Percentiles rank a stretch among this genome's conserved stretches.
Conservation (phyloP, 108 stramenopile species). For the Fragilaria crotonensis region DNA sequence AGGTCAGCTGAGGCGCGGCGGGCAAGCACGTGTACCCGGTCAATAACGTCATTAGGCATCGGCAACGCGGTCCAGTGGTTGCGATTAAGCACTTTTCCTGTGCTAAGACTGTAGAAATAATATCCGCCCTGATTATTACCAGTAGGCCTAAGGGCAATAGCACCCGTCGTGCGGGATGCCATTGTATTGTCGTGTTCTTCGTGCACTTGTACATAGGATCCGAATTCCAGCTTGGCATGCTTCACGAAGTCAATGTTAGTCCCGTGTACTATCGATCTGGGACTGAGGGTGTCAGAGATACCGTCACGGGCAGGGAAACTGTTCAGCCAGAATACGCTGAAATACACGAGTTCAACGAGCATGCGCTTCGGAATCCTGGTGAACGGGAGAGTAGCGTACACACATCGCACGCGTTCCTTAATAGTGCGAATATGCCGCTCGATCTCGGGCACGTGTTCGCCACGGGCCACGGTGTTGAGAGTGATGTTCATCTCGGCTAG, state of each 20-base stretch:
- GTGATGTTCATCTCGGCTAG: conserved; percentile 5
- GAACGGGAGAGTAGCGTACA: conserved; percentile 26
- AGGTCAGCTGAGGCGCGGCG: not conserved
- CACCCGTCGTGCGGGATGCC: conserved; percentile 17
- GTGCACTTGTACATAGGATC: conserved; percentile 32
- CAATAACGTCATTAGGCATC: conserved; percentile 17
- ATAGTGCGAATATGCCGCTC: no score
- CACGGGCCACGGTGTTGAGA: not conserved
- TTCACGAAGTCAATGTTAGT: conserved; percentile 5
- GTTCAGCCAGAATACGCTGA: no score
- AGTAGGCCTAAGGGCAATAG: conserved; percentile 19
- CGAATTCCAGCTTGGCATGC: conserved; percentile 25
- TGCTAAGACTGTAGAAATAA: conserved; percentile 10
- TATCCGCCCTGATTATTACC: conserved; percentile 21
- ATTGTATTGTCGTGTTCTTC: conserved; percentile 26
- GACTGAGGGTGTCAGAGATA: conserved; percentile 15
- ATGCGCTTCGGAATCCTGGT: conserved; percentile 14
- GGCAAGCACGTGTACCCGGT: conserved; percentile 4
- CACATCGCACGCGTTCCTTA: conserved; percentile 11
- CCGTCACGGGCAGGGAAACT: conserved; percentile 9
- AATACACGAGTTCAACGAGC: conserved; percentile 14
- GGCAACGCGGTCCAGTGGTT: conserved; percentile 19
- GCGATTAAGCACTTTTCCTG: conserved; percentile 2
- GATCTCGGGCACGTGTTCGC: conserved; percentile 45
- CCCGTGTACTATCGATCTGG: conserved; percentile 13